Percentiles rank a stretch among this genome's conserved stretches.
Evolutionary conservation across 345 rosid species (phyloP).

Genomic region (Eucalyptus shirleyi): DNA sequence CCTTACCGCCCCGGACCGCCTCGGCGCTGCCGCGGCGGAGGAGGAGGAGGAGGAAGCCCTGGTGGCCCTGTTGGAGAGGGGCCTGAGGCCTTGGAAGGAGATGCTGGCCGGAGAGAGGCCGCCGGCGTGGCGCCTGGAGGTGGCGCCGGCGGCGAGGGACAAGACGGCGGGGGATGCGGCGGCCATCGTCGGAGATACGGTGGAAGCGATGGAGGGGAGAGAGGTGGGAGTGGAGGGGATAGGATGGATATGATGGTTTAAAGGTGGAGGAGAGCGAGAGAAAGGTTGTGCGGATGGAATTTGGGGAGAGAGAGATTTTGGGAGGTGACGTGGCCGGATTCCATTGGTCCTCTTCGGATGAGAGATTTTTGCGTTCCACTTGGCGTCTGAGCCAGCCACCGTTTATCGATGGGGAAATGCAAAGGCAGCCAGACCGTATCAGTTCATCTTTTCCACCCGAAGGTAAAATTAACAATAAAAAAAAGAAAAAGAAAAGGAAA

Average conservation of each 20-base stretch:
- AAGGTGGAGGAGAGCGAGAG: background rate
- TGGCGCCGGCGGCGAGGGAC: background rate
- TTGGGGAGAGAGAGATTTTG: constrained; percentile 9
- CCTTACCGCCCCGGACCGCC: constrained; percentile 38
- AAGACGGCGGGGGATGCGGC: constrained; percentile 6
- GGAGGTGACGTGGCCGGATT: constrained; percentile 13
- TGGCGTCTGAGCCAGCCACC: background rate
- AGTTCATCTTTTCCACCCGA: background rate
- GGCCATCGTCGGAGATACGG: background rate
- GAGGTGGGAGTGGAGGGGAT: background rate
- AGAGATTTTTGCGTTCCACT: background rate
- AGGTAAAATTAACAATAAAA: background rate
- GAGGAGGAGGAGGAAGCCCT: constrained; percentile 1
- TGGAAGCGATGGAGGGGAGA: background rate
- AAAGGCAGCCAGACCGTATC: background rate
- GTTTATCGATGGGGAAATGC: background rate
- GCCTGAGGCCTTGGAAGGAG: constrained; percentile 38
- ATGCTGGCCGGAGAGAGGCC: constrained; percentile 16
- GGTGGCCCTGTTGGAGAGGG: constrained; percentile 10
- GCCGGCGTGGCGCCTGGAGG: constrained; percentile 12
- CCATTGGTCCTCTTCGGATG: constrained; percentile 31
- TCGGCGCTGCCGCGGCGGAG: constrained; percentile 3
- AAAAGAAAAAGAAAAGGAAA: rapidly evolving
- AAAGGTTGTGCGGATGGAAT: constrained; percentile 12
- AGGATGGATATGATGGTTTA: background rate